Conservation (phyloP, 768 basidiomycete genomes). For the Kwoniella botswanensis region DNA sequence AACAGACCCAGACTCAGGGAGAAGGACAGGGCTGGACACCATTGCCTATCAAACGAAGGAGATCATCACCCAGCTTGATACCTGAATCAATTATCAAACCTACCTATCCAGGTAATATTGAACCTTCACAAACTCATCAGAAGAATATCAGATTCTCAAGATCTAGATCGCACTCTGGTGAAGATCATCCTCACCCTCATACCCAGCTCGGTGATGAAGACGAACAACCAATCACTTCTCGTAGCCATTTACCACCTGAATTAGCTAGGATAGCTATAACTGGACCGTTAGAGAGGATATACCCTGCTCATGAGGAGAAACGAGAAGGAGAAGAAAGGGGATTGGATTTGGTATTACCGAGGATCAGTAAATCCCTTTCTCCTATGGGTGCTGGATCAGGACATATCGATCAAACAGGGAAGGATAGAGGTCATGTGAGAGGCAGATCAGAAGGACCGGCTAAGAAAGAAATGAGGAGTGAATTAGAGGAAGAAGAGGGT, state of each 20-base stretch:
- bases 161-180: constrained; percentile 5
- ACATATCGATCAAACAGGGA: neutral
- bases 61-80: constrained; percentile 1
- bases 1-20: neutral
- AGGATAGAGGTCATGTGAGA: neutral
- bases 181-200: neutral
- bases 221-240: no score
- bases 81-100: neutral
- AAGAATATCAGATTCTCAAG: neutral
- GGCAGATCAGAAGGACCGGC: neutral
- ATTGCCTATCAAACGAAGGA: neutral
- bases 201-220: neutral
- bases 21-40: neutral
- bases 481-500: neutral
- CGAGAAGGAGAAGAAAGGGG: neutral
- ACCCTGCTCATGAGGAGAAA: neutral
- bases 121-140: neutral
- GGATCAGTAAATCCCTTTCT: neutral
- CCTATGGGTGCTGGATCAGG: neutral
- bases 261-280: constrained; percentile 7
- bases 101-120: neutral
- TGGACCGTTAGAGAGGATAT: neutral
- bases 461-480: neutral
- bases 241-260: constrained; percentile 6
- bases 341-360: no score